Conservation (phyloP, 139 green algal genomes). For the Diplosphaera chodatii region DNA sequence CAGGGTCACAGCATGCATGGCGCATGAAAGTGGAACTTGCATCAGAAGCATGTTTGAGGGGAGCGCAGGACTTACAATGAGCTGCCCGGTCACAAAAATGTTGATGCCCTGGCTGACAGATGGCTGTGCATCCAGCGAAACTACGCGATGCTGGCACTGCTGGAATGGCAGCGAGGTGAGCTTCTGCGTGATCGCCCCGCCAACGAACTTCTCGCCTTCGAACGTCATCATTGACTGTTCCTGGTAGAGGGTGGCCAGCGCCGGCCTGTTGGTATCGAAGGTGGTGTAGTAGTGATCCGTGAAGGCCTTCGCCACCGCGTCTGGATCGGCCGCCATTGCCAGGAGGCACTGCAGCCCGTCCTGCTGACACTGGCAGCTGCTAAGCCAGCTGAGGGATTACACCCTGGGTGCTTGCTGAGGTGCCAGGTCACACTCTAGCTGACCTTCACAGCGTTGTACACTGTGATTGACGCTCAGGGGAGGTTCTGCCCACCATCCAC, state of each 20-base stretch:
- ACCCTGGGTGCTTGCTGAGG: no score
- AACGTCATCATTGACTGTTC: conserved; percentile 79
- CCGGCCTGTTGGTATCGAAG: conserved; percentile 77
- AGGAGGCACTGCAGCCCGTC: no score
- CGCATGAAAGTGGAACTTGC: no score
- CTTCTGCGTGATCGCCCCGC: conserved; percentile 68
- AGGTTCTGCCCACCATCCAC: no score
- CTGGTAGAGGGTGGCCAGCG: conserved; percentile 76
- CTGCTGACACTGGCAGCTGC: no score
- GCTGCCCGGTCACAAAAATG: conserved; percentile 82
- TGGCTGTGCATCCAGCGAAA: conserved; percentile 78
- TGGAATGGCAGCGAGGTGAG: conserved; percentile 73
- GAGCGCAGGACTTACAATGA: conserved; percentile 46
- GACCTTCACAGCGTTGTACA: no score
- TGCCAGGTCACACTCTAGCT: no score
- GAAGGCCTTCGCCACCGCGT: conserved; percentile 69
- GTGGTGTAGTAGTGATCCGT: conserved; percentile 91
- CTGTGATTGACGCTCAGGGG: no score
- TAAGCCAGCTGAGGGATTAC: no score
- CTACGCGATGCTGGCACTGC: conserved; percentile 61
- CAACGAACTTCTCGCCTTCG: conserved; percentile 73
- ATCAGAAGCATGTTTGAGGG: no score
- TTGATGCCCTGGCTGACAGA: conserved; percentile 70
- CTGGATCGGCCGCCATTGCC: conserved; percentile 21
- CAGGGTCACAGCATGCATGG: no score